Percentiles rank a stretch among this genome's conserved stretches.
phyloP scores from a whole-genome alignment of 345 rosid species.

The Dimocarpus longan region DNA sequence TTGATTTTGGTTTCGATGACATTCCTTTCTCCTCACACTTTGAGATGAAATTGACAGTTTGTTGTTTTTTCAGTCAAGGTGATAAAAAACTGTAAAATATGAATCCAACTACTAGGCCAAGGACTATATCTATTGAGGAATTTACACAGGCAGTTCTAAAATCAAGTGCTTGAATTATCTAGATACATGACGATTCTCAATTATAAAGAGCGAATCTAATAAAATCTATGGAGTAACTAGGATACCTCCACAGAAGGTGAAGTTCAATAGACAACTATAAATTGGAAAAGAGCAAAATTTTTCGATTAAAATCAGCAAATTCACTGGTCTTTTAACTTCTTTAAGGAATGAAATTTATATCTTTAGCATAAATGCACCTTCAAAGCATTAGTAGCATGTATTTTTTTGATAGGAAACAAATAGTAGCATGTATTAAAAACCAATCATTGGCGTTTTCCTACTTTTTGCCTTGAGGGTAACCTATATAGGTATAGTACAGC shows the following conservation, averaged over 20 bases:
- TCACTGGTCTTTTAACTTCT: not conserved
- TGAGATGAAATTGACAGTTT: not conserved
- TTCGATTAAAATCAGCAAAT: not conserved
- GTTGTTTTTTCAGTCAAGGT: not conserved
- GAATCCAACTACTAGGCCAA: not conserved
- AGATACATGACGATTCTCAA: not conserved
- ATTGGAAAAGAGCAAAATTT: not conserved
- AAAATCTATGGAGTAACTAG: not conserved
- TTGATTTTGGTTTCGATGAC: slow-evolving; percentile 19
- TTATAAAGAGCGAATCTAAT: not conserved
- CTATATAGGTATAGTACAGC: slow-evolving; percentile 15
- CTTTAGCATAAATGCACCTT: slow-evolving; percentile 11
- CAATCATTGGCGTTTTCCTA: not conserved
- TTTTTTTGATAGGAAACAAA: no score
- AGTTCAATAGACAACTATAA: slow-evolving; percentile 3
- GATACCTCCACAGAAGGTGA: not conserved
- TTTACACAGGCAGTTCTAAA: not conserved
- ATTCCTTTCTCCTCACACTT: not conserved
- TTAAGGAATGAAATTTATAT: slow-evolving; percentile 11
- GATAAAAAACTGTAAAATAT: slow-evolving; percentile 9
- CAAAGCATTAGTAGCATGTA: not conserved
- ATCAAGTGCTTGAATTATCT: not conserved
- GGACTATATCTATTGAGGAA: not conserved
- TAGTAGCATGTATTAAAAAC: not conserved
- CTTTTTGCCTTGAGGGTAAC: not conserved